Evolutionary conservation across 805 yeast genomes (phyloP).

Genomic region (Lipomyces japonicus): DNA sequence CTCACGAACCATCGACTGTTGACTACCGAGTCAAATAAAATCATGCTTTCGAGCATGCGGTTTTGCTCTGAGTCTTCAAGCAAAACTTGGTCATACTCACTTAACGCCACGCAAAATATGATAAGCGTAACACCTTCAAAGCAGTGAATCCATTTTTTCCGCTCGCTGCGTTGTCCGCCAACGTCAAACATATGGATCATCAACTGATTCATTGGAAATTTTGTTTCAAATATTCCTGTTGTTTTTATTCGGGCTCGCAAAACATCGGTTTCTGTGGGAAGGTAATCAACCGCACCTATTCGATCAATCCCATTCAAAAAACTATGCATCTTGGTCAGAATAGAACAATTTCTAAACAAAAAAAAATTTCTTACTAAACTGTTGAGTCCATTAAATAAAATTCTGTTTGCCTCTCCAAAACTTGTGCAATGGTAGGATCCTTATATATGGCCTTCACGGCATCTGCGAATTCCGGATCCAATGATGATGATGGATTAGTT

Average conservation of each 20-base stretch:
- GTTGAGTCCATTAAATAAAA: slow-evolving; percentile 87
- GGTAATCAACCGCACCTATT: slow-evolving; percentile 55
- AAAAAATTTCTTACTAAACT: slow-evolving; percentile 42
- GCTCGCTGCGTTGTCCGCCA: slow-evolving; percentile 94
- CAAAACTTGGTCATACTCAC: slow-evolving; percentile 85
- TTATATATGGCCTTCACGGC: slow-evolving; percentile 53
- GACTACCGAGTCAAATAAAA: slow-evolving; percentile 82
- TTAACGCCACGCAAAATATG: slow-evolving; percentile 84
- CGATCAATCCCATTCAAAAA: slow-evolving; percentile 66
- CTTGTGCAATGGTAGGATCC: slow-evolving; percentile 54
- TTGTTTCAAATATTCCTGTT: slow-evolving; percentile 83
- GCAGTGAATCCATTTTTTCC: slow-evolving; percentile 96
- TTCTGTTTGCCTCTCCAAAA: slow-evolving; percentile 58
- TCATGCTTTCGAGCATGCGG: slow-evolving; percentile 74
- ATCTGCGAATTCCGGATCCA: slow-evolving; percentile 49
- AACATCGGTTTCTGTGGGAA: slow-evolving; percentile 74
- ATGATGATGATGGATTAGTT: slow-evolving; percentile 49
- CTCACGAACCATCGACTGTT: slow-evolving; percentile 90
- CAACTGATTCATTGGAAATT: slow-evolving; percentile 67
- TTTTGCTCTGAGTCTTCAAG: slow-evolving; percentile 71
- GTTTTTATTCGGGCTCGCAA: slow-evolving; percentile 87
- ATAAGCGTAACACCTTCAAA: slow-evolving; percentile 88
- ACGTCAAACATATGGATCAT: slow-evolving; percentile 73
- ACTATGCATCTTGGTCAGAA: slow-evolving; percentile 12
- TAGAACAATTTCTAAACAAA: background rate